Evolutionary conservation across 345 rosid species (phyloP), one percentile per base, ranked within the genome.

Genomic region (Kandelia obovata): DNA sequence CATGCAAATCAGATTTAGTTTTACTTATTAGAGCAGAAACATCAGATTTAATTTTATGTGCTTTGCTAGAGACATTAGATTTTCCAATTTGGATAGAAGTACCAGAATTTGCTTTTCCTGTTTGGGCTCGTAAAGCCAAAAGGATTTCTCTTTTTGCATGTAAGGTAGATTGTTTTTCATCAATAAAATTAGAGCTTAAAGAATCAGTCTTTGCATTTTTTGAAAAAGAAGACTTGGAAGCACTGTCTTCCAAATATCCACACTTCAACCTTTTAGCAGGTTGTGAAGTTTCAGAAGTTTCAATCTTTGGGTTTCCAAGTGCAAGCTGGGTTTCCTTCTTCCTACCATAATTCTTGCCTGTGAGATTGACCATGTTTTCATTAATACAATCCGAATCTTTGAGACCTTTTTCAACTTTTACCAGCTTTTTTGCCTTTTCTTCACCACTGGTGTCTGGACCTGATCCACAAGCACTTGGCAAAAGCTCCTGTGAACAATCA

Each of bases 201-300:
- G 79, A 72, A 73, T 74, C 76, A 66, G 58, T 75, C 75, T 76
- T 80, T 23, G 26, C 39, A 30, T 58, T 67, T 70, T 77, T 84
- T 20, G 60, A 63, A 52, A 53, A 65, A 23, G 79, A 66, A 52
- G 58, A 70, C 75, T 66, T 79, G 52, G 72, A 15, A 63, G 64
- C 71, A 71, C 62, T 72, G 57, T 66, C 82, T 58, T 77, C 80
- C 37, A 5, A 66, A 60, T 78, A 87, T 58, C 73, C 77, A 79
- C 47, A 52, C 79, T 80, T 88, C 30, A 76, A 66, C 81, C 79
- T 88, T 71, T 87, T 93, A 68, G 80, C 70, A 68, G 83, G 81
- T 73, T 58, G 78, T 52, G 69, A 66, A 75, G 61, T 71, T 71
- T 83, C 89, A 73, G 64, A 69, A 20, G 60, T 27, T 73, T 70